phyloP scores from a whole-genome alignment of 495 filamentous ascomycete species.

The Daldinia vernicosa region DNA sequence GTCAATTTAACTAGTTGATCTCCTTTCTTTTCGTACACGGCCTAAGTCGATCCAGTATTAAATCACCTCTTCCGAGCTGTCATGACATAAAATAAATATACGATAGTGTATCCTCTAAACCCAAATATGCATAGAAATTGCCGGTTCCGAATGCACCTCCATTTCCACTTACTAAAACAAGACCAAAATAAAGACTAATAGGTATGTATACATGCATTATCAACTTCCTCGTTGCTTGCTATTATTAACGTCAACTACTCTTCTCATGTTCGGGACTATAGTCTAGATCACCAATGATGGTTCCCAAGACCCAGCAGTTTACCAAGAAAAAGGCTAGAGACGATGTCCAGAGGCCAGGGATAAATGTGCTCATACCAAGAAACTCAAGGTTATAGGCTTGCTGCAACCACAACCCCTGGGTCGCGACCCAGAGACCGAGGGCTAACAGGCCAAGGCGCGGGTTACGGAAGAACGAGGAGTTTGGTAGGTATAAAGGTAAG shows the following conservation, averaged over 20 bases:
- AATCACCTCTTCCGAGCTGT: neutral
- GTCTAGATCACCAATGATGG: slow-evolving; percentile 77
- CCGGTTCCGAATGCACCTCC: neutral
- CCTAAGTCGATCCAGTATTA: neutral
- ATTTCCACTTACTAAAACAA: neutral
- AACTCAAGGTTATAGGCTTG: slow-evolving; percentile 92
- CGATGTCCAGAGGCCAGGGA: slow-evolving; percentile 81
- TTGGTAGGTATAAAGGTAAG: slow-evolving; percentile 87
- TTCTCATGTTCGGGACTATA: neutral
- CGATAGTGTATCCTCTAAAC: neutral
- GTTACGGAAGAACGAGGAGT: slow-evolving; percentile 71
- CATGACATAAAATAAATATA: neutral
- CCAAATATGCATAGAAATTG: neutral
- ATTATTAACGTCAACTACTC: neutral
- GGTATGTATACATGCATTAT: neutral
- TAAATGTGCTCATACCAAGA: slow-evolving; percentile 81
- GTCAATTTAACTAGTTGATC: neutral
- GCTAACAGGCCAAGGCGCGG: slow-evolving; percentile 69
- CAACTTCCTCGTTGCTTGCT: neutral
- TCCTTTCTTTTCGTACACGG: neutral
- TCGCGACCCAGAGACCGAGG: slow-evolving; percentile 73
- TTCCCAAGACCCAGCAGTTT: slow-evolving; percentile 86
- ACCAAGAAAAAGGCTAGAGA: slow-evolving; percentile 82
- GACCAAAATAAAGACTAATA: neutral
- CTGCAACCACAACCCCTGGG: slow-evolving; percentile 83